A percentile compares a stretch with the other conserved stretches of the same genome.
phyloP scores from a whole-genome alignment of 306 rosid species.

The Castanea sativa region DNA sequence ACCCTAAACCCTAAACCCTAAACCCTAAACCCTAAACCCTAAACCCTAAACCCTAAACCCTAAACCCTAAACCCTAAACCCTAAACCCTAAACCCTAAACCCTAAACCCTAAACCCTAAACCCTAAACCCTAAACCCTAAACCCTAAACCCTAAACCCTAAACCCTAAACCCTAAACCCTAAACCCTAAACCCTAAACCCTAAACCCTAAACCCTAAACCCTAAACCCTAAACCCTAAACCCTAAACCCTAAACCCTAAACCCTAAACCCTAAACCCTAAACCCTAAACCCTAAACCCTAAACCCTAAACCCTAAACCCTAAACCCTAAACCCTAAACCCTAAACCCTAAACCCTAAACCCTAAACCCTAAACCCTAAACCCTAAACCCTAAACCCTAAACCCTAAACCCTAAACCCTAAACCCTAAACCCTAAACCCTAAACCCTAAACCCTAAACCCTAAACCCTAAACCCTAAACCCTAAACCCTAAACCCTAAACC shows the following conservation, averaged over 20 bases:
- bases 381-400: constrained; percentile 12
- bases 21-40: constrained; percentile 17
- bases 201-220: constrained; percentile 11
- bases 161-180: not conserved
- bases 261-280: constrained; percentile 9
- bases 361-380: not conserved
- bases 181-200: constrained; percentile 6
- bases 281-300: not conserved
- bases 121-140: constrained; percentile 6
- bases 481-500: constrained; percentile 8
- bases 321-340: not conserved
- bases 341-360: not conserved
- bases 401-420: constrained; percentile 5
- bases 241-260: not conserved
- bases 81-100: not conserved
- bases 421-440: not conserved
- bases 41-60: constrained; percentile 15
- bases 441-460: not conserved
- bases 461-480: not conserved
- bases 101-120: not conserved
- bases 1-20: constrained; percentile 16
- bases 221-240: constrained; percentile 9
- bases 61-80: constrained; percentile 5
- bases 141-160: not conserved
- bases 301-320: not conserved